These are phyloP conservation scores for Hypoxylon sp. DNA, from an alignment of 2,329 filamentous ascomycete genomes.

Conservation along the genomic window DNA sequence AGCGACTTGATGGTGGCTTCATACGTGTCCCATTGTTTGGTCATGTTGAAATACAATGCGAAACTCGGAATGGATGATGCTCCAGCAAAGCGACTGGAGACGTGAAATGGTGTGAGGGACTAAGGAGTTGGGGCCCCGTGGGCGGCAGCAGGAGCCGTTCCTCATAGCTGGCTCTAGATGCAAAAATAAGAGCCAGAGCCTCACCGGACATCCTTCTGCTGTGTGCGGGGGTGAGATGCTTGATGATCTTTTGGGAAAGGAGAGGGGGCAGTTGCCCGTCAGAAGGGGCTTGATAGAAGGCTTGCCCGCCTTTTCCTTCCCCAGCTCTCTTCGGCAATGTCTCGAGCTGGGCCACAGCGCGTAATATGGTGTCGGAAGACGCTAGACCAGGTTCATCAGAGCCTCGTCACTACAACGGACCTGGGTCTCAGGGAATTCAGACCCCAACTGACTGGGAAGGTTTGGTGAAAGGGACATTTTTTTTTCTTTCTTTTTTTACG, in stretches of 20 bases:
- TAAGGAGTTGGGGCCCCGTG: slow-evolving; percentile 3
- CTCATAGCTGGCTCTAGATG: slow-evolving; percentile 14
- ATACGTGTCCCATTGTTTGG: slow-evolving; percentile 45
- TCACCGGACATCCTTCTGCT: slow-evolving; percentile 25
- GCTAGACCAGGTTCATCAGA: slow-evolving; percentile 4
- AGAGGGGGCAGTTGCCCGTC: slow-evolving; percentile 7
- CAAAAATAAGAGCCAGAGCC: slow-evolving; percentile 22
- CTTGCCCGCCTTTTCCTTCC: background rate
- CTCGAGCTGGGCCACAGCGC: slow-evolving; percentile 20
- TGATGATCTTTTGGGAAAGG: slow-evolving; percentile 20
- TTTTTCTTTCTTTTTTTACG: slow-evolving; percentile 12
- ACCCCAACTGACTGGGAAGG: slow-evolving; percentile 20
- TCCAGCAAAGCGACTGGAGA: slow-evolving; percentile 1
- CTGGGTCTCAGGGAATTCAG: slow-evolving; percentile 4
- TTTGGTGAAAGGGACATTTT: slow-evolving; percentile 27
- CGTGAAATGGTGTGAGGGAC: slow-evolving; percentile 4
- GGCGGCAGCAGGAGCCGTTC: background rate
- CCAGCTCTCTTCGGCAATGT: background rate
- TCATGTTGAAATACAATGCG: slow-evolving; percentile 37
- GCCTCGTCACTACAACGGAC: slow-evolving; percentile 14
- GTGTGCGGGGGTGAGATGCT: slow-evolving; percentile 24
- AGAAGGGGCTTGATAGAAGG: slow-evolving; percentile 11
- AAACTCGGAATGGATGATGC: background rate
- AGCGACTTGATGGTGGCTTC: slow-evolving; percentile 44
- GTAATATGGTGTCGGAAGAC: slow-evolving; percentile 22